Conservation (phyloP, 2,329 filamentous ascomycete genomes). For the Colletotrichum acutatum region DNA sequence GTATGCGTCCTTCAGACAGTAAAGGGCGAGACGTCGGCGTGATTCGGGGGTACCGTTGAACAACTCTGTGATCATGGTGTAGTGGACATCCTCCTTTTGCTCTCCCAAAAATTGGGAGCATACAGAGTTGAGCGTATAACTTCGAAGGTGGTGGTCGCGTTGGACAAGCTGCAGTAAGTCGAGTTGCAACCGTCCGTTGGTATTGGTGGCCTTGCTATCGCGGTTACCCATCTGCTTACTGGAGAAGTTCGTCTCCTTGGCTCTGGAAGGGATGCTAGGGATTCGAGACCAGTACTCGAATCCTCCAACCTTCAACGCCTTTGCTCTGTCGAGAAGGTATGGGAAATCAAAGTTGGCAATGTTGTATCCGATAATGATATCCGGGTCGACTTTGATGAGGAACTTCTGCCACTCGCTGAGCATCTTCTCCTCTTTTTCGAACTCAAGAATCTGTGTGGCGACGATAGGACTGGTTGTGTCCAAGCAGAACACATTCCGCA, state of each 20-base stretch:
- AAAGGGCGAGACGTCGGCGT: slow-evolving; percentile 87
- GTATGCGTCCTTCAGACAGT: slow-evolving; percentile 98
- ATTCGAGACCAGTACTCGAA: slow-evolving; percentile 93
- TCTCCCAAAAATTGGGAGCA: slow-evolving; percentile 94
- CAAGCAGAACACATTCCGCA: slow-evolving; percentile 95
- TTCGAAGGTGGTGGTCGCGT: slow-evolving; percentile 92
- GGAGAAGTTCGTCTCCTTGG: slow-evolving; percentile 86
- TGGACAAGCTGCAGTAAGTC: slow-evolving; percentile 96
- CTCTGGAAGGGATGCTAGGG: slow-evolving; percentile 74
- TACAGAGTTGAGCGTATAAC: slow-evolving; percentile 97
- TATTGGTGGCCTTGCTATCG: slow-evolving; percentile 94
- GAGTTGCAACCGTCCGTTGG: slow-evolving; percentile 90
- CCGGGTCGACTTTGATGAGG: slow-evolving; percentile 88
- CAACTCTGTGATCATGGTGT: slow-evolving; percentile 98
- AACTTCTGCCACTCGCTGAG: slow-evolving; percentile 94
- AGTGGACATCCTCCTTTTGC: slow-evolving; percentile 98
- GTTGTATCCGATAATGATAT: slow-evolving; percentile 99
- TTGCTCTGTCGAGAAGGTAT: slow-evolving; percentile 90
- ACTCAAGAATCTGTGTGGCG: slow-evolving; percentile 91
- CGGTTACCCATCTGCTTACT: slow-evolving; percentile 99
- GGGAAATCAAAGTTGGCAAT: slow-evolving; percentile 99
- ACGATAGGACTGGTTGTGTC: slow-evolving; percentile 94
- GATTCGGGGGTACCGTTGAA: slow-evolving; percentile 98
- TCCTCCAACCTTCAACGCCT: slow-evolving; percentile 79
- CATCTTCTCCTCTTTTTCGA: slow-evolving; percentile 85